A percentile compares a stretch with the other conserved stretches of the same genome.
phyloP scores from a whole-genome alignment of 768 basidiomycete genomes.

The Macrolepiota dolichaula region DNA sequence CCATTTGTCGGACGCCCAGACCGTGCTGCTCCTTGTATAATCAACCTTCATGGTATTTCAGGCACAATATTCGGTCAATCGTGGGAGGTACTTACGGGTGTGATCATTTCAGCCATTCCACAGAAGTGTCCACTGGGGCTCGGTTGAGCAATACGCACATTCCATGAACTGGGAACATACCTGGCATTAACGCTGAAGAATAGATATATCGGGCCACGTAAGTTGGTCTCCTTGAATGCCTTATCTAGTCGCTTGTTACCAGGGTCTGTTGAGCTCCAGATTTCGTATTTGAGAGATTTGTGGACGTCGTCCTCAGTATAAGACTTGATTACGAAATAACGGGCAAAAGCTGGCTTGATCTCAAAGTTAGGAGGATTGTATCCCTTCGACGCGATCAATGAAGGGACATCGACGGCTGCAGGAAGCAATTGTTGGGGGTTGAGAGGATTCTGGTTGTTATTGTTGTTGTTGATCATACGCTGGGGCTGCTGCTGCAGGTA shows the following conservation, averaged over 20 bases:
- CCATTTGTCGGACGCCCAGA: constrained; percentile 99
- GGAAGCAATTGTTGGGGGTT: constrained; percentile 44
- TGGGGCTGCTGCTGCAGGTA: constrained; percentile 63
- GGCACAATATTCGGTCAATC: neutral
- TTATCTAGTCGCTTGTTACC: constrained; percentile 97
- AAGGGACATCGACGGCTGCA: constrained; percentile 80
- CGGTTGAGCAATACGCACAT: neutral
- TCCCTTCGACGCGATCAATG: constrained; percentile 83
- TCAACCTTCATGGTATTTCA: constrained; percentile 55
- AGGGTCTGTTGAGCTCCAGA: constrained; percentile 96
- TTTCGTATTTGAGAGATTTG: constrained; percentile 96
- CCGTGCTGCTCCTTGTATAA: constrained; percentile 90
- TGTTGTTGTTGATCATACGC: constrained; percentile 18
- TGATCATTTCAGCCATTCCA: constrained; percentile 98
- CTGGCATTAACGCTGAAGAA: constrained; percentile 97
- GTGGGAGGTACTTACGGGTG: constrained; percentile 54
- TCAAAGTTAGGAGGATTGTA: constrained; percentile 91
- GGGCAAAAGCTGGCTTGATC: constrained; percentile 73
- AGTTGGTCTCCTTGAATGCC: constrained; percentile 93
- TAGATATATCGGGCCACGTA: constrained; percentile 91
- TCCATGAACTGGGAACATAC: constrained; percentile 31
- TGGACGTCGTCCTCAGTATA: constrained; percentile 99
- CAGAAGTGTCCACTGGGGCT: constrained; percentile 86
- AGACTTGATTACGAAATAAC: constrained; percentile 97
- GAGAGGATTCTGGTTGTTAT: constrained; percentile 24